Base-by-base conservation (phyloP, 106 monocot species). In the Dendrobium nobile region DNA sequence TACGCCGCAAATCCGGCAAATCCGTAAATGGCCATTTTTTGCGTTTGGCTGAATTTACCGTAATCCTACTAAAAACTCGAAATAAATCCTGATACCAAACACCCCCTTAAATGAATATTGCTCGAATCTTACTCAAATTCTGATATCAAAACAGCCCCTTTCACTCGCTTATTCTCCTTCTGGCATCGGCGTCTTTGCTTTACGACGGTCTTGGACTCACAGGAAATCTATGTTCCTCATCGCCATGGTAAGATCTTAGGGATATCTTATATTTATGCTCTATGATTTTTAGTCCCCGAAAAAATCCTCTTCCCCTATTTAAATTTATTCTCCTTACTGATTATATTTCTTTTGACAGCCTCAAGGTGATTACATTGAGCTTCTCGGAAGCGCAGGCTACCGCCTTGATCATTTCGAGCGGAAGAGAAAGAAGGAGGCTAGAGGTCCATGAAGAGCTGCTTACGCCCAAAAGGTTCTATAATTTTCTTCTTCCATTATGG, bases 341-440 rank as follows among this genome's bases (percentile, higher is more conserved):
- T 3, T 43, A 44, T 43, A 5, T 43, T 68, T 51, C 55, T 2
- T 4, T 64, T 56, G 85, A 77, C 82, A 98, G 95, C 94, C 98
- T 80, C 98, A 98, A 88, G 98, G 98, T 78, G 98, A 98, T 80
- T 87, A 98, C 85, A 95, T 98, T 42, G 92, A 95, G 56, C 98
- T 98, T 77, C 94, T 78, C 79, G 89, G 88, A 95, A 95, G 89
- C 98, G 98, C 77, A 85, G 98, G 98, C 20, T 89, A 90, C 85
- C 86, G 98, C 33, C 87, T 84, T 61, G 98, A 99, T 47, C 91
- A 99, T 78, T 94, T 94, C 83, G 98, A 99, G 90, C 89, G 90
- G 72, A 92, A 92, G 87, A 88, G 95, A 76, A 99, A 99, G 95
- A 91, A 87, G 92, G 91, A 93, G 86, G 98, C 95, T 26, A 88